Evolutionary conservation across 805 yeast species (phyloP), one percentile per base, ranked within the genome.

Genomic region (Candida arabinofermentans): DNA sequence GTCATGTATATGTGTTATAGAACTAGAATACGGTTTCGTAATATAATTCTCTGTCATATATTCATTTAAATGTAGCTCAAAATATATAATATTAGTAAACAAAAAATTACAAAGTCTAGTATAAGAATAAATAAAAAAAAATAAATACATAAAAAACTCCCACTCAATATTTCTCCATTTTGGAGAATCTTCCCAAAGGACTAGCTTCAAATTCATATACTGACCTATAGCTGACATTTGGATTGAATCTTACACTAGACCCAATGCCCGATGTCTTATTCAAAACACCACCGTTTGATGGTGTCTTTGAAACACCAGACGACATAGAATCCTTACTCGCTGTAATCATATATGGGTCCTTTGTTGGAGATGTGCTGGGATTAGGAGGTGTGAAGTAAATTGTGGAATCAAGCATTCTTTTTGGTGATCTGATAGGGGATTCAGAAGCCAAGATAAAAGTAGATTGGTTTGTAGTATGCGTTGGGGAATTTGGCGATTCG

Each of bases 181-280:
- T 5, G 12, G 7, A 13, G n/a, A 22, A 49, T 37, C 50, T 24
- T 36, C 46, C 31, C 40, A 53, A 40, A 1, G 58, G 56, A 46
- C 58, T 53, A 18, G 44, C 49, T 17, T 34, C 39, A 16, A 13
- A 34, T 14, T 44, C 53, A 16, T 48, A 47, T 10, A 44, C 45
- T 26, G 43, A 38, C 30, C 60, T 51, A 35, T 57, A 60, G 34
- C 58, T 58, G 2, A 58, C 54, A 44, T 59, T 59, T 7, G 62
- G 59, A 42, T 60, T 51, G 36, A 60, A 60, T 18, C 65, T 47
- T 9, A 60, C 65, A 19, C 53, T 51, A 4, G 57, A 46, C 3
- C 53, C 47, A 14, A 26, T 41, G 19, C 39, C 27, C 12, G 12
- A 14, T 4, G 17, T 19, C 12, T 27, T 14, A 9, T 23, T 24